A percentile compares a stretch with the other conserved stretches of the same genome.
Evolutionary conservation across 495 filamentous ascomycete species (phyloP).

Genomic region (Bacidia rubella): DNA sequence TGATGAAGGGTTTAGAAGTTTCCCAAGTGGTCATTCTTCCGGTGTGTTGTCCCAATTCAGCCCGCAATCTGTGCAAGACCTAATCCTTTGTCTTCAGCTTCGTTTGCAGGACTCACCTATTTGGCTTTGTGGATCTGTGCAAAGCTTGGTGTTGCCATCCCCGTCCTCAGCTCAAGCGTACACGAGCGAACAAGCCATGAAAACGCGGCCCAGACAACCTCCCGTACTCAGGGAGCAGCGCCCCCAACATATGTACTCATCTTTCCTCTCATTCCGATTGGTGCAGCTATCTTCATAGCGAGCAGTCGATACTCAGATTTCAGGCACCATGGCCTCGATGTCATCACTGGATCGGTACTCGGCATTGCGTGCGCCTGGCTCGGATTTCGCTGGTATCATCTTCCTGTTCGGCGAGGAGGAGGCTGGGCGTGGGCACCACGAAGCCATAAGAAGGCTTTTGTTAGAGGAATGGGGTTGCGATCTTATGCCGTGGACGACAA

Average conservation of each 20-base stretch:
- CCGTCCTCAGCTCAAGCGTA: constrained; percentile 40
- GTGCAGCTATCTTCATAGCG: constrained; percentile 46
- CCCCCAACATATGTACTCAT: constrained; percentile 47
- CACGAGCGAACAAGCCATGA: constrained; percentile 14
- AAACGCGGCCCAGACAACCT: constrained; percentile 7
- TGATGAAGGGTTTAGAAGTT: constrained; percentile 50
- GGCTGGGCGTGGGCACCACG: constrained; percentile 41
- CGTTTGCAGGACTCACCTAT: constrained; percentile 51
- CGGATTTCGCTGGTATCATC: constrained; percentile 52
- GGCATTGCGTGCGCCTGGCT: constrained; percentile 43
- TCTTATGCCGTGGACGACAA: constrained; percentile 24
- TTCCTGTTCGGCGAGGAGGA: constrained; percentile 47
- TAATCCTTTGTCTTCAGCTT: constrained; percentile 30
- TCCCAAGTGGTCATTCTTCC: constrained; percentile 57
- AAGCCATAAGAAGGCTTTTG: constrained; percentile 34
- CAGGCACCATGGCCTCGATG: constrained; percentile 51
- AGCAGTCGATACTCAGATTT: constrained; percentile 50
- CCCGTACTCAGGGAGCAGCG: constrained; percentile 40
- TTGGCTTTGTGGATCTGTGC: constrained; percentile 49
- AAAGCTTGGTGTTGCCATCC: constrained; percentile 49
- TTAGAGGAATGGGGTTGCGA: constrained; percentile 41
- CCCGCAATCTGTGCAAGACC: too few species aligned
- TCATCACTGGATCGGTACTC: constrained; percentile 44
- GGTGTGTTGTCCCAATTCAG: constrained; percentile 41
- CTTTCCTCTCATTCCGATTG: constrained; percentile 40